Evolutionary conservation across 2,329 filamentous ascomycete genomes (phyloP), one percentile per base, ranked within the genome.

Genomic region (Huntiella decipiens): DNA sequence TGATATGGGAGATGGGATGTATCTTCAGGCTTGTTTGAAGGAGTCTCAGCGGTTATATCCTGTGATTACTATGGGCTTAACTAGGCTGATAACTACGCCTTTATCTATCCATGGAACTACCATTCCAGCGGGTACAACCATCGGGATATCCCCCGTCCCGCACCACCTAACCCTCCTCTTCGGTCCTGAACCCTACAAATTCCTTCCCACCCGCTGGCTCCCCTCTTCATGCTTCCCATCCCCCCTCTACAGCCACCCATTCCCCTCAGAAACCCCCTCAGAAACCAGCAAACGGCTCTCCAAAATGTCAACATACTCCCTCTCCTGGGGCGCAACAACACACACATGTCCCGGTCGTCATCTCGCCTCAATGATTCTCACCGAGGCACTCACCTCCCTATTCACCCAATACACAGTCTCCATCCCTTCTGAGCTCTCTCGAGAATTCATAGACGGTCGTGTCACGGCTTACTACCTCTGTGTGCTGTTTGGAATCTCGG

Each of bases 311-410:
- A 58, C 66, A 11, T 61, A 57, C 42, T 72, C 63, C 49, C 57
- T 74, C 5, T 66, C 60, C 4, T 74, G 67, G 66, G 70, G 70
- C 2, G 68, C 67, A 2, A 67, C 70, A 2, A 60, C 63, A 3
- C 61, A 68, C 32, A 65, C 62, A 0, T 73, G 70, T 47, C 70
- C 70, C 0, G 70, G 70, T 0, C 55, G 66, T 3, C 61, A 69
- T 37, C 55, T 73, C 8, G 70, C 68, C 0, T 68, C 73, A 53
- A 51, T 73, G 46, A 56, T 72, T 2, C 57, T 73, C 0, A 58
- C 57, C 43, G 71, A 68, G 52, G 56, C 62, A 0, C 56, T 71
- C 0, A 55, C 62, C 0, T 55, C 58, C 0, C 48, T 74, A 12
- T 46, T 71, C 3, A 54, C 55, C 4, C 58, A 62, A 37, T 73